Evolutionary conservation across 176 grass and related monocot genomes (phyloP).

Genomic region (Dendrocalamus sinicus): DNA sequence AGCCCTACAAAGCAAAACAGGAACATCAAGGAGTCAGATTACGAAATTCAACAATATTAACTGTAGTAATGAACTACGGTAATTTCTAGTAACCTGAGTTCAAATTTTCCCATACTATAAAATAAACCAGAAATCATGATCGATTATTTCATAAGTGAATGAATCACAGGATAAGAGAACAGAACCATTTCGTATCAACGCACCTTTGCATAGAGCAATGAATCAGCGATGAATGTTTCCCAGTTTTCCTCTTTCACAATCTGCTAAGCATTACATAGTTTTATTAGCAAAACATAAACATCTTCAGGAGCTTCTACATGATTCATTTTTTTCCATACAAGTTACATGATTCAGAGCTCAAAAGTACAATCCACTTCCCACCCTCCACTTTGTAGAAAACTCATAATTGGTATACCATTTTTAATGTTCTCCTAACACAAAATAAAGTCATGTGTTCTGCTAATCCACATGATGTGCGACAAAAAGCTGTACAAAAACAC

Average conservation of each 20-base stretch:
- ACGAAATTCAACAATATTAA: conserved; percentile 8
- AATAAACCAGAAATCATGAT: conserved; percentile 22
- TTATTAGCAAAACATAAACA: conserved; percentile 23
- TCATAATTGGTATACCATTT: background rate
- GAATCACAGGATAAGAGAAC: conserved; percentile 10
- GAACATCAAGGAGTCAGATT: background rate
- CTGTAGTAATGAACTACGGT: conserved; percentile 2
- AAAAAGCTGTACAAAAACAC: background rate
- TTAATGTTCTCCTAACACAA: background rate
- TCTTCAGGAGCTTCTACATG: conserved; percentile 18
- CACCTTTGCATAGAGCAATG: conserved; percentile 85
- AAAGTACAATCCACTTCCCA: background rate
- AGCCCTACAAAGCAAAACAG: conserved; percentile 56
- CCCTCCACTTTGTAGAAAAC: conserved; percentile 2
- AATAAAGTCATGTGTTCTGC: background rate
- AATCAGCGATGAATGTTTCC: conserved; percentile 77
- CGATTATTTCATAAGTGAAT: conserved; percentile 7
- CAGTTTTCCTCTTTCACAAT: conserved; percentile 87
- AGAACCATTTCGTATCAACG: background rate
- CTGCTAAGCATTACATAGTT: conserved; percentile 47
- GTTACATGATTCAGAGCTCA: background rate
- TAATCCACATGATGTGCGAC: background rate
- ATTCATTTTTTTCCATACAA: conserved; percentile 1
- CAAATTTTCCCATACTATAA: conserved; percentile 1
- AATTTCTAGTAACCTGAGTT: background rate